Evolutionary conservation across 2,329 filamentous ascomycete genomes (phyloP), one percentile per base, ranked within the genome.

Genomic region (Beauveria rudraprayagi): DNA sequence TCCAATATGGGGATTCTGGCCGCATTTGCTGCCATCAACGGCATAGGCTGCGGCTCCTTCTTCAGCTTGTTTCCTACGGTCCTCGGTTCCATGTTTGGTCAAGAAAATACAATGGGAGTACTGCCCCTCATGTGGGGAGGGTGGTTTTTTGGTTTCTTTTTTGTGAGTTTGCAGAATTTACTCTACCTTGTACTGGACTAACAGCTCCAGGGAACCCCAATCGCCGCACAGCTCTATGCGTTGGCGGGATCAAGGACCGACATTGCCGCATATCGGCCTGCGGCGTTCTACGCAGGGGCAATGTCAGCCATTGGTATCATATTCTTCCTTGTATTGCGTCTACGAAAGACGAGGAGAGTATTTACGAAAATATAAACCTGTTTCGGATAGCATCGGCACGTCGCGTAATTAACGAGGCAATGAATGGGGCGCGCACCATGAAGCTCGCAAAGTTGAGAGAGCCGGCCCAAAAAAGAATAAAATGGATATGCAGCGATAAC

Each of bases 131-230:
- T 70, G 34, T 70, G 69, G 69, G 64, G 65, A 16, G 63, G 65
- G 1, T 70, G 69, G 68, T 66, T 70, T 11, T 69, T 68, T 47
- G 69, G 69, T 0, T 70, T 67, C 56, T 69, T 70, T 30, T 66
- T 70, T 16, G 69, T 70, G 19, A 64, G 68, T 58, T 4, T 10
- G 11, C 5, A 8, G 6, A 19, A 6, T 37, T 11, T 1, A 5
- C 2, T 16, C 19, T 1, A 19, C 6, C 1, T 26, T 30, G 7
- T n/a, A 6, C 9, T 8, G 3, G 6, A 11, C 61, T 67, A n/a
- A 66, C 55, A 17, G 3, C 19, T 11, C 1, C 14, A 70, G 68
- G 69, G 69, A 16, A 68, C 69, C 0, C 69, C 69, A 0, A 69
- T 70, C 22, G 68, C 67, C 5, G 68, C 69, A 0, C 63, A 66